These are phyloP conservation scores for Lachancea meyersii DNA, from an alignment of 805 yeast genomes.

Conservation along the genomic window DNA sequence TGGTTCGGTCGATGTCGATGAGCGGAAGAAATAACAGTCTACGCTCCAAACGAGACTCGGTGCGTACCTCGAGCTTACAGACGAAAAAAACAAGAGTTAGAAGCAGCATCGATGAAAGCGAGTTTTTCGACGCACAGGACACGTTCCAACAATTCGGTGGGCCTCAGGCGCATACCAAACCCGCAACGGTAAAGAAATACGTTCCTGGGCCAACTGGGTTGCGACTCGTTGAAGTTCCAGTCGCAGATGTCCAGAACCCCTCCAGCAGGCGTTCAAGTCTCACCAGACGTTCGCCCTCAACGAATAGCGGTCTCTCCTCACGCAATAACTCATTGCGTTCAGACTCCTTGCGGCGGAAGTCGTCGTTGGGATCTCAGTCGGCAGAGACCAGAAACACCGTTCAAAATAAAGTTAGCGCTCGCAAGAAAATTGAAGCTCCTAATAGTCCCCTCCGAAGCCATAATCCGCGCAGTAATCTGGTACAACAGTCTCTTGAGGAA, in stretches of 20 bases:
- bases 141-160: constrained; percentile 33
- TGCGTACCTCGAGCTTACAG: constrained; percentile 8
- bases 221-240: constrained; percentile 63
- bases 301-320: constrained; percentile 8
- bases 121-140: constrained; percentile 24
- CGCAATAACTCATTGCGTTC: constrained; percentile 8
- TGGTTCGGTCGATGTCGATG: constrained; percentile 5
- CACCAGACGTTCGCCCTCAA: constrained; percentile 15
- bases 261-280: constrained; percentile 12
- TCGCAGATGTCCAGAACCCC: constrained; percentile 24
- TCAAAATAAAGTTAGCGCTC: neutral
- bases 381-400: constrained; percentile 2
- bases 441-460: neutral
- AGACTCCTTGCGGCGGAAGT: constrained; percentile 9
- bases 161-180: constrained; percentile 19
- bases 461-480: constrained; percentile 12
- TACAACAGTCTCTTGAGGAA: constrained; percentile 22
- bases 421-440: neutral
- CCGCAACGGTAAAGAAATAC: constrained; percentile 56
- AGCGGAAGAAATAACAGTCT: constrained; percentile 7
- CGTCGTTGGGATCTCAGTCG: constrained; percentile 11
- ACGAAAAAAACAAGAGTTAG: neutral
- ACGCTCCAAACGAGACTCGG: constrained; percentile 2
- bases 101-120: constrained; percentile 8
- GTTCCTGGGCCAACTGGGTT: constrained; percentile 71